Evolutionary conservation across 2,329 filamentous ascomycete genomes (phyloP), one percentile per base, ranked within the genome.

Genomic region (Arachnomyces sp.): DNA sequence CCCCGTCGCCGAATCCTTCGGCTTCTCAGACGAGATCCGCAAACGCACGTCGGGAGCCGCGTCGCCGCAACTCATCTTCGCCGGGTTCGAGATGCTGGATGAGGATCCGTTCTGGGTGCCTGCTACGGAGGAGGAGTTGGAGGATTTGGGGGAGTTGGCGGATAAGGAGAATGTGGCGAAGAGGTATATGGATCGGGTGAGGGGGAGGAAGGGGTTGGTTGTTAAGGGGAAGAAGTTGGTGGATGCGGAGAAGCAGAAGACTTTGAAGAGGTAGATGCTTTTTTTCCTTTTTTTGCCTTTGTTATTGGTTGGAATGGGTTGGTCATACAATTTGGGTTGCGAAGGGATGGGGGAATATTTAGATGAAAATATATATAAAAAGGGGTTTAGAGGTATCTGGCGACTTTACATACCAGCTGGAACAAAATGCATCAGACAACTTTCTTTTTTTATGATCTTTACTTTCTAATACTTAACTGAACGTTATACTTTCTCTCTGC

Each of bases 91-190:
- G 63, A 77, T 94, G 52, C 72, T 96, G 2, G 88, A 96, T 60
- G 84, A 95, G 65, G 92, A 98, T 68, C 92, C 92, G 0, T 94
- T 93, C 69, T 98, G 92, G 92, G 88, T 94, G 34, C 92, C 92
- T 1, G 88, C 87, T 49, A 96, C 90, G 0, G 92, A 96, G 59
- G 92, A 96, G 60, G 87, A 98, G 57, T 66, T 98, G 38, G 92
- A 98, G 72, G 92, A 98, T 69, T 67, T 98, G 45, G 92, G 92
- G 17, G 90, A 96, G 71, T 70, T 90, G 59, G 92, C 86, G 3
- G 92, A 98, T 66, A 78, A 78, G 57, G 92, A 96, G 72, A 96
- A 95, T 65, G 86, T 96, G 37, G 92, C 92, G 16, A 95, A 93
- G 77, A 71, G 85, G 58, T 96, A 96, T 70, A 89, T 98, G 77